phyloP scores from a whole-genome alignment of 2,329 filamentous ascomycete genomes.

The Alternaria ethzedia region DNA sequence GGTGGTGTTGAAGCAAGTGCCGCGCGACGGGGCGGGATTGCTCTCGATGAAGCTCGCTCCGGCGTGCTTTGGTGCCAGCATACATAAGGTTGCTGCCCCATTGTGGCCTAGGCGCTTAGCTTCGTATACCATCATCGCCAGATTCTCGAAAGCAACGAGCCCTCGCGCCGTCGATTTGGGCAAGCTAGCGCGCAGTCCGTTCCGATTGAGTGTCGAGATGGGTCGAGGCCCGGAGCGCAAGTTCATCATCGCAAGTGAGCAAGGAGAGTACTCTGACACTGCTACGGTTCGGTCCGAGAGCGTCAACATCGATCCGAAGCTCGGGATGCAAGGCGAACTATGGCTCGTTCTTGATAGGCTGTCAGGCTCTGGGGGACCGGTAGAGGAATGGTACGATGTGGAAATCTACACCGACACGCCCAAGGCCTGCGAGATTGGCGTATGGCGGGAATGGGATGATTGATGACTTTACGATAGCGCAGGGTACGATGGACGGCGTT shows the following conservation, averaged over 20 bases:
- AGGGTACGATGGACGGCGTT: neutral
- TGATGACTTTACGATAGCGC: constrained; percentile 10
- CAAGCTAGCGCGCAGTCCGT: constrained; percentile 52
- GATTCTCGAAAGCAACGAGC: constrained; percentile 48
- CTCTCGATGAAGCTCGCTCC: constrained; percentile 66
- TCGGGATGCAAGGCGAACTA: constrained; percentile 62
- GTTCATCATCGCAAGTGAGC: constrained; percentile 69
- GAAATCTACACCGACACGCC: constrained; percentile 56
- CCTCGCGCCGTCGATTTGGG: constrained; percentile 35
- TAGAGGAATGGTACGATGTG: constrained; percentile 59
- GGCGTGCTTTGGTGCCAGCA: constrained; percentile 57
- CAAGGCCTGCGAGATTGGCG: constrained; percentile 53
- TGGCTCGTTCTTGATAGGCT: constrained; percentile 86
- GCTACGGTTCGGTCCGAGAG: constrained; percentile 72
- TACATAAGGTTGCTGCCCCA: constrained; percentile 62
- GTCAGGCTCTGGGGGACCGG: constrained; percentile 60
- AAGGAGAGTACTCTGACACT: constrained; percentile 76
- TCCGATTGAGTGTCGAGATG: constrained; percentile 75
- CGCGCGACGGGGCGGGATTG: constrained; percentile 76
- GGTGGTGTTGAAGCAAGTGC: constrained; percentile 66
- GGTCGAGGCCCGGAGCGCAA: constrained; percentile 73
- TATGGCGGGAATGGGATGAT: constrained; percentile 55
- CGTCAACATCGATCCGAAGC: constrained; percentile 74
- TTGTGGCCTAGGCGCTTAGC: constrained; percentile 63
- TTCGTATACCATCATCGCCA: constrained; percentile 63